Base-by-base conservation (phyloP, 2,329 filamentous ascomycete genomes). In the Albophoma yamanashiensis region DNA sequence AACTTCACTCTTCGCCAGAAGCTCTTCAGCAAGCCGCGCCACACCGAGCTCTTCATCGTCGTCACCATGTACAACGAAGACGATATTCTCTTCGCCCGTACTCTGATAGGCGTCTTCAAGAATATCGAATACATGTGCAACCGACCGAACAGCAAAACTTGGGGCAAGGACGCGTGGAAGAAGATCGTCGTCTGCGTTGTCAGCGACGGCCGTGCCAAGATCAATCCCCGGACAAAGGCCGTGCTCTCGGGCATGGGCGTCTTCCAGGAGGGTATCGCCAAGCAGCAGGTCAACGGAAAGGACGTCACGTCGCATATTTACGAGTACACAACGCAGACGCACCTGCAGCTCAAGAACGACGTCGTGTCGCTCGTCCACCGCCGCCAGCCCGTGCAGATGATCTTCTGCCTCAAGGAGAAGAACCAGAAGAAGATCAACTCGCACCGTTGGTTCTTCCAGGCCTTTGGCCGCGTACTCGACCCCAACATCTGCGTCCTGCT, bases 371-470 rank as follows among this genome's bases (percentile, higher is more conserved):
- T 97, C 57, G 90, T 94, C 63, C 88, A 88, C 55, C 91, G 92
- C 69, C 89, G 89, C 62, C 92, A 94, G 63, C 93, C 94, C 0
- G 90, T 99, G 2, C 94, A 99, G 77, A 89, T 99, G 79, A 84
- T 99, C 5, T 99, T 99, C 79, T 99, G 94, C 73, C 76, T 99
- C 62, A 99, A 99, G 79, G 94, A 99, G 72, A 97, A 97, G 84
- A 99, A 99, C 72, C 92, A 97, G 78, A 99, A 99, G 81, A 99
- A 99, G 82, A 99, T 99, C 83, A 99, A 99, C 73, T 97, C 94
- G 0, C 94, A 99, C 74, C 82, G 94, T 72, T 99, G 94, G 94
- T 97, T 99, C 78, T 99, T 99, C 82, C 89, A 95, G 67, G 94
- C 93, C 0, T 99, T 99, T 72, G 94, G 94, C 39, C 85, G 87